Evolutionary conservation across 2,329 filamentous ascomycete genomes (phyloP), one percentile per base, ranked within the genome.

Genomic region (Davidsoniella australis): DNA sequence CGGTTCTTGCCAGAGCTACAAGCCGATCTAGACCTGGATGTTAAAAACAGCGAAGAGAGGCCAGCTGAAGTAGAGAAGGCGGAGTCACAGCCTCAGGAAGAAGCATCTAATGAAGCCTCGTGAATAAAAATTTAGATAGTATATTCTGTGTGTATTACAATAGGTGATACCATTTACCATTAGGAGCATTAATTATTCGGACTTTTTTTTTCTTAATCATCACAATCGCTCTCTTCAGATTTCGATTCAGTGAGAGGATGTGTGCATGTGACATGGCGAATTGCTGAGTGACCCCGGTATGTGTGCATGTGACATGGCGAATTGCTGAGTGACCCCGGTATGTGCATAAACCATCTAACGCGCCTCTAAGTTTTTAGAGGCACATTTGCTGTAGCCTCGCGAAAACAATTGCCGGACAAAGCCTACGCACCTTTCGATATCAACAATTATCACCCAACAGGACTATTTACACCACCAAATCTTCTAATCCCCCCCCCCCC

Each of bases 1-100:
- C 68, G 77, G 10, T 81, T 81, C 61, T 56, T 81, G 47, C 77
- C 77, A 0, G 75, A 79, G 47, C 58, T 81, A 46, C 68, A 70
- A 47, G 69, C 63, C 41, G 76, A 80, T 48, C 60, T 80, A 42
- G 69, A 70, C 29, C 58, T 77, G 5, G 75, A 78, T 49, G 69
- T 67, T 47, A 56, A 50, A 26, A 26, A 47, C 5, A 49, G 43
- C 23, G 53, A 55, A 23, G 12, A 17, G n/a, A 36, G 16, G 3
- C 20, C 20, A 18, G n/a, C 9, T 39, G 39, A 20, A 8, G 39
- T 16, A 6, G 17, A 48, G 20, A 14, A 38, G 17, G 16, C 39
- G 17, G 41, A 42, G 9, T 20, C 40, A n/a, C 36, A 37, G 10
- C 36, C 36, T 24, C 36, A 23, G 39, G 29, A 47, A 39, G 29